Evolutionary conservation across 352 stramenopile species (phyloP).

Genomic region (Phytophthora pinifolia): DNA sequence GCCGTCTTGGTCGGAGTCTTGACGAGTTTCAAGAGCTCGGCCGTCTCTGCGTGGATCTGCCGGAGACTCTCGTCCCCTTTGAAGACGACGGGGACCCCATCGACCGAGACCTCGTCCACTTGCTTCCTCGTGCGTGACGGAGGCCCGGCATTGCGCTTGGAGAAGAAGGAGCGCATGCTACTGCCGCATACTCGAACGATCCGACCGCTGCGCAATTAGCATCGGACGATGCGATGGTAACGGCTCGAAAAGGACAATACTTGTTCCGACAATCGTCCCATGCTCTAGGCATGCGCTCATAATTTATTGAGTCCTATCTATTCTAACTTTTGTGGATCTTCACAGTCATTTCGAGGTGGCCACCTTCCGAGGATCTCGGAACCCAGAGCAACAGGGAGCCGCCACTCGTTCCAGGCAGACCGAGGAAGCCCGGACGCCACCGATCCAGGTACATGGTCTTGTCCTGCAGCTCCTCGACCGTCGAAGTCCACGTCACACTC

Average conservation of each 20-base stretch:
- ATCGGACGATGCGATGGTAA: constrained; percentile 14
- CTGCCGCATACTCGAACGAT: constrained; percentile 24
- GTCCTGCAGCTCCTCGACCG: constrained; percentile 37
- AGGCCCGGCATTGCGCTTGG: constrained; percentile 32
- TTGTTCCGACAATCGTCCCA: too few species aligned
- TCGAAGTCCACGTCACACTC: constrained; percentile 45
- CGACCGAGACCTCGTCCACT: constrained; percentile 10
- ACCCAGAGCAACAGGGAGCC: constrained; percentile 60
- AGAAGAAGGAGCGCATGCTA: constrained; percentile 40
- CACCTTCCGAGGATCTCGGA: constrained; percentile 34
- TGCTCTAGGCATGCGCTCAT: constrained; percentile 12
- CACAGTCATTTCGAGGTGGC: constrained; percentile 43
- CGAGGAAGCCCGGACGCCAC: constrained; percentile 54
- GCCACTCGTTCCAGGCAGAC: constrained; percentile 38
- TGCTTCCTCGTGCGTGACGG: constrained; percentile 28
- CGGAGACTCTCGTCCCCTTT: constrained; percentile 47
- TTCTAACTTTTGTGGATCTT: constrained; percentile 53
- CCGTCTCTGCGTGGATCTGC: constrained; percentile 64
- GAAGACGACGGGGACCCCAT: constrained; percentile 31
- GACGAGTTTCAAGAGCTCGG: constrained; percentile 54
- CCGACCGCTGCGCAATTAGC: constrained; percentile 24
- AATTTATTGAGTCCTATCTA: constrained; percentile 32
- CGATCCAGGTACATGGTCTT: constrained; percentile 68
- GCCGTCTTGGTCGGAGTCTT: constrained; percentile 39
- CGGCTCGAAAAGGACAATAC: constrained; percentile 1